A percentile compares a stretch with the other conserved stretches of the same genome.
phyloP scores from a whole-genome alignment of 306 rosid species.

The Cucurbita pepo region DNA sequence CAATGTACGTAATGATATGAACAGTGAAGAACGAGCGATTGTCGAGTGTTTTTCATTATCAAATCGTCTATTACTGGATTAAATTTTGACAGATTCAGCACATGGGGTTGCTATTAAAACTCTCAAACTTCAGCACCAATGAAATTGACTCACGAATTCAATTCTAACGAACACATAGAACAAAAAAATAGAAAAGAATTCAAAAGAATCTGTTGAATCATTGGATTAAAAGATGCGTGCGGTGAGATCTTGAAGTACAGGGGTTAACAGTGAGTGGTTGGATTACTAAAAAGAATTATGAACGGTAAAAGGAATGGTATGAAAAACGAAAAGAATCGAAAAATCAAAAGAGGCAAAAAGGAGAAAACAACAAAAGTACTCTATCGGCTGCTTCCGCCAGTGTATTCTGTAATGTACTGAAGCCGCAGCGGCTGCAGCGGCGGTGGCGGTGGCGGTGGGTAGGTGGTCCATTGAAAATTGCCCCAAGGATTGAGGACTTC shows the following conservation, averaged over 20 bases:
- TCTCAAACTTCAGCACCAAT: conserved; percentile 1
- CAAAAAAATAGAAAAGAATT: neutral
- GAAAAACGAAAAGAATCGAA: neutral
- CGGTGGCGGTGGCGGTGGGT: neutral
- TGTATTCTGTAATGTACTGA: neutral
- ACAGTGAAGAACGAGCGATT: conserved; percentile 14
- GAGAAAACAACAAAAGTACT: neutral
- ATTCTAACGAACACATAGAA: neutral
- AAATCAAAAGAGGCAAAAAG: neutral
- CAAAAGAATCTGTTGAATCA: neutral
- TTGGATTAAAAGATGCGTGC: neutral
- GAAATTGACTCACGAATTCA: neutral
- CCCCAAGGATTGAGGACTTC: conserved; percentile 2
- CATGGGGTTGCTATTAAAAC: conserved; percentile 22
- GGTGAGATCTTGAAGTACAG: neutral
- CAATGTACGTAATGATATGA: conserved; percentile 12
- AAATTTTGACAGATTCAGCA: conserved; percentile 14
- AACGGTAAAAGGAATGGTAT: neutral
- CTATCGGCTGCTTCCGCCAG: neutral
- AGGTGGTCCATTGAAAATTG: conserved; percentile 3
- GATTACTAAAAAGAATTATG: neutral
- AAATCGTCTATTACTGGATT: neutral
- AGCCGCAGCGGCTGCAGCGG: neutral
- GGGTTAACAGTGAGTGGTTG: neutral
- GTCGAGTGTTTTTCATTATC: neutral